These are phyloP conservation scores for Lunasporangiospora selenospora DNA, from an alignment of 192 early-diverging fungal species.

Conservation along the genomic window DNA sequence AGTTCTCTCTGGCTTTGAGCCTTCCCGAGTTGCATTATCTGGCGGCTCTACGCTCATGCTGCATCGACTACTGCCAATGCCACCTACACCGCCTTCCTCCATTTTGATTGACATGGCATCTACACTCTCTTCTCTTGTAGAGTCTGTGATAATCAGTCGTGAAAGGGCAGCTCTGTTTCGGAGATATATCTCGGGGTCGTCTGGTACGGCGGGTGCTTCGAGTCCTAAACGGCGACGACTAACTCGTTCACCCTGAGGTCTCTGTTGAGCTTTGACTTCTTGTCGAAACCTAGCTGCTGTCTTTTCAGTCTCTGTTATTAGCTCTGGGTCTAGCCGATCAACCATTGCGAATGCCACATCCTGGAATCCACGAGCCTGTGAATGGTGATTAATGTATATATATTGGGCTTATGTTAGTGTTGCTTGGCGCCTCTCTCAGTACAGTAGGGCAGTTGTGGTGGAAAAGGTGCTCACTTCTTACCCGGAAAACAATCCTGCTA, in stretches of 20 bases:
- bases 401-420: too few species aligned
- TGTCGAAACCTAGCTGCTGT: conserved; percentile 37
- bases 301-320: conserved; percentile 38
- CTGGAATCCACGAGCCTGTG: conserved; percentile 37
- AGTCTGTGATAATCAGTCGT: neutral
- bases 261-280: conserved; percentile 22
- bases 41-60: too few species aligned
- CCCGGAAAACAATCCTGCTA: conserved; percentile 24
- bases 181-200: conserved; percentile 32
- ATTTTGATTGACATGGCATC: neutral
- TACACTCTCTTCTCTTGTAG: neutral
- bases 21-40: too few species aligned
- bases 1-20: too few species aligned
- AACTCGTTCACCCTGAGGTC: conserved; percentile 20
- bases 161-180: conserved; percentile 11
- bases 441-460: too few species aligned
- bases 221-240: conserved; percentile 38
- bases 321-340: conserved; percentile 26
- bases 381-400: too few species aligned
- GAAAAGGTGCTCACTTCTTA: neutral
- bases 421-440: too few species aligned
- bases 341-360: conserved; percentile 37
- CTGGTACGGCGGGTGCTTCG: conserved; percentile 32
- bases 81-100: neutral
- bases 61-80: too few species aligned